Conservation (phyloP, 768 basidiomycete species). For the Termitomyces sp. region DNA sequence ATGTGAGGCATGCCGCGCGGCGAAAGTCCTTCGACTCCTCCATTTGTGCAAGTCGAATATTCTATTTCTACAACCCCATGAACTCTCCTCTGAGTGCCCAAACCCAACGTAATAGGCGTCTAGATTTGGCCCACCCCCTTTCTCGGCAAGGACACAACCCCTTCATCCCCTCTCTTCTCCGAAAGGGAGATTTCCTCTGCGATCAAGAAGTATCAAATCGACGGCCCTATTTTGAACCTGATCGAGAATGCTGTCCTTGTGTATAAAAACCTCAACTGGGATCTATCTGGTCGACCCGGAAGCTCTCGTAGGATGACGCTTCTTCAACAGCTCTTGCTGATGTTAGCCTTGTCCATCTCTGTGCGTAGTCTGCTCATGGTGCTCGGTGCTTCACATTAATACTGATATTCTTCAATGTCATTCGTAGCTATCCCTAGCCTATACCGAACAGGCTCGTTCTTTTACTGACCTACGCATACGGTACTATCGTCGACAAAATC, state of each 20-base stretch:
- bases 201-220: constrained; percentile 16
- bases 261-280: constrained; percentile 20
- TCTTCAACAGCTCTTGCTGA: constrained; percentile 25
- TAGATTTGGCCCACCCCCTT: constrained; percentile 14
- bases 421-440: constrained; percentile 20
- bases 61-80: constrained; percentile 1
- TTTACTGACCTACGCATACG: constrained; percentile 12
- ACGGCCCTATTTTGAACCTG: constrained; percentile 24
- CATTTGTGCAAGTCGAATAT: constrained; percentile 12
- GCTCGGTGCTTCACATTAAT: constrained; percentile 4
- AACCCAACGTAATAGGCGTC: constrained; percentile 21
- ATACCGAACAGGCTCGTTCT: constrained; percentile 21
- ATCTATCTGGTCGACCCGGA: constrained; percentile 10
- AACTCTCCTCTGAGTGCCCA: not conserved
- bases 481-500: constrained; percentile 29
- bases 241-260: constrained; percentile 17
- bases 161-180: constrained; percentile 12
- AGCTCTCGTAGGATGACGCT: constrained; percentile 25
- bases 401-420: not conserved
- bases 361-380: constrained; percentile 22
- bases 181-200: constrained; percentile 13
- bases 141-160: constrained; percentile 13
- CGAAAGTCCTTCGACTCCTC: constrained; percentile 12
- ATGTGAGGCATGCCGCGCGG: constrained; percentile 6
- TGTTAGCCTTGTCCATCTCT: constrained; percentile 31